Base-by-base conservation (phyloP, 2,329 filamentous ascomycete genomes). In the Alternaria angustiovoidea region DNA sequence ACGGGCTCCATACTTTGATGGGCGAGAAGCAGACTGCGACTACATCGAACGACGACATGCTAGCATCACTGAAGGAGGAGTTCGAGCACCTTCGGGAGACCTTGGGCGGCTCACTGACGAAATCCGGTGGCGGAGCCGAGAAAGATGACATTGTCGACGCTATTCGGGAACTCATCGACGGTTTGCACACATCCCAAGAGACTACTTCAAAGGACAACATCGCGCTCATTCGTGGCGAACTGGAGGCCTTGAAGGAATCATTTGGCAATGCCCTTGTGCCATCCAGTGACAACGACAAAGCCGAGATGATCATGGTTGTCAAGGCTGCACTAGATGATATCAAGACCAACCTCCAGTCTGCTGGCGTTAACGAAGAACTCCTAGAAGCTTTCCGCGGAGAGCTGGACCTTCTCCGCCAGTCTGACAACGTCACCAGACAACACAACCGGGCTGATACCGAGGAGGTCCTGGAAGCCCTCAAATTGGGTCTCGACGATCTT, bases 121-220 rank as follows among this genome's bases (percentile, higher is more conserved):
- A 77, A 51, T 78, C 80, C 4, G 81, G 81, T 18, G 77, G 79
- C 24, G 75, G 76, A 18, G 74, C 78, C 8, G 84, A 88, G 54
- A 87, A 85, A 49, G 85, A 91, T 36, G 91, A 94, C 51, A 85
- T 94, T 26, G 84, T 96, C 1, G 86, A 91, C 62, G 87, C 88
- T 9, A 81, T 94, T 3, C 88, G 78, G 24, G 78, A 81, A 60
- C 73, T 81, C 5, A 69, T 83, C 18, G 81, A 83, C 22, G 80
- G 78, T 7, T 70, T 84, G 24, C 77, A 78, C 7, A 72, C 74
- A 7, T 77, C 81, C 6, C 79, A 82, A 18, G 76, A 77, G 51
- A 78, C 78, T 14, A 71, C 77, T 24, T 78, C 81, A 11, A 79
- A 79, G 30, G 79, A 80, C 41, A 75, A 75, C 7, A 64, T 82